These are phyloP conservation scores for Fusarium verticillioides DNA, from an alignment of 2,329 filamentous ascomycete genomes.

Conservation along the genomic window DNA sequence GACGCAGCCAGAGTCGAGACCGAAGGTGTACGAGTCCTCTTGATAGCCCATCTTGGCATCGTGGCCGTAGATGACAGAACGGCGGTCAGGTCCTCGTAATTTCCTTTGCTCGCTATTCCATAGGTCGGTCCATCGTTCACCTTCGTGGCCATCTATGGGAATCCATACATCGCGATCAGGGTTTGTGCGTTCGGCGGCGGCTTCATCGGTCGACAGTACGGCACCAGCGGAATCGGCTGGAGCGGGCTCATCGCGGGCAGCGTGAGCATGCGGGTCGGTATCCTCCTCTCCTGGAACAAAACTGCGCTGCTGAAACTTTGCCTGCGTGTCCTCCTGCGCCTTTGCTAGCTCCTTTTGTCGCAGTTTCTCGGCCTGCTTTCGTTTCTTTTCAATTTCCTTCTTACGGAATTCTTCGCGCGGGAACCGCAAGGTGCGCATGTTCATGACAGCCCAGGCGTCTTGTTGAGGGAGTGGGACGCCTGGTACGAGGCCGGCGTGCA, in stretches of 20 bases:
- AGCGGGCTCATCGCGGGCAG: conserved; percentile 17
- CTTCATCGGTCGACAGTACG: background rate
- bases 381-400: conserved; percentile 45
- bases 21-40: conserved; percentile 76
- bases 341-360: conserved; percentile 30
- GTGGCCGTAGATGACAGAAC: conserved; percentile 87
- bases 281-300: background rate
- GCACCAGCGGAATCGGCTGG: background rate
- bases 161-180: conserved; percentile 49
- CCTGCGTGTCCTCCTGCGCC: conserved; percentile 22
- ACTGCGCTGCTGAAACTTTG: conserved; percentile 12
- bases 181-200: conserved; percentile 17
- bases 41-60: conserved; percentile 77
- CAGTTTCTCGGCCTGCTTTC: conserved; percentile 37
- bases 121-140: conserved; percentile 73
- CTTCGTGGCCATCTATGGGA: conserved; percentile 58
- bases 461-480: conserved; percentile 75
- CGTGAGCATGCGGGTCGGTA: background rate
- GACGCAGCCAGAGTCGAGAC: conserved; percentile 86
- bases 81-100: conserved; percentile 51
- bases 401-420: conserved; percentile 56
- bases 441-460: conserved; percentile 87
- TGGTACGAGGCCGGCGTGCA: conserved; percentile 88
- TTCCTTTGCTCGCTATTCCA: conserved; percentile 66
- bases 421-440: conserved; percentile 83